phyloP scores from a whole-genome alignment of 768 basidiomycete species.

The Hemileccinum impolitum region DNA sequence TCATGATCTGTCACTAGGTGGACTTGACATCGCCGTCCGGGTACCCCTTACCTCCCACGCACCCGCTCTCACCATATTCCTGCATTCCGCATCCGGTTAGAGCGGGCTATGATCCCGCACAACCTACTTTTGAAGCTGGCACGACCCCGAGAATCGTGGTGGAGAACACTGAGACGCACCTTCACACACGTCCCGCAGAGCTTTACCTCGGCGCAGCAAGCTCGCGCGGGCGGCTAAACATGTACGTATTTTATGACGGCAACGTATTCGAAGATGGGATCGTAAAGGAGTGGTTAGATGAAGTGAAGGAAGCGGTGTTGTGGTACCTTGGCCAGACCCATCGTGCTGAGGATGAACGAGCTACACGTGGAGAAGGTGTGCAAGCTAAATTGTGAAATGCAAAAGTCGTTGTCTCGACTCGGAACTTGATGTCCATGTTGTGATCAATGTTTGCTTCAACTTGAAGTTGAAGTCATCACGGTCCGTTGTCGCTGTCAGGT shows the following conservation, averaged over 20 bases:
- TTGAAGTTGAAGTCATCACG: too few relatives aligned
- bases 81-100: background rate
- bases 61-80: conserved; percentile 15
- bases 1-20: conserved; percentile 18
- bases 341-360: background rate
- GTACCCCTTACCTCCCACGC: conserved; percentile 29
- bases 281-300: conserved; percentile 43
- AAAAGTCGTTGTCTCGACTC: too few relatives aligned
- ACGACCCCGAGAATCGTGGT: background rate
- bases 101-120: background rate
- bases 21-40: conserved; percentile 32
- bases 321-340: conserved; percentile 22
- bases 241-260: conserved; percentile 38
- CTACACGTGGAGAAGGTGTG: too few relatives aligned
- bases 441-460: too few relatives aligned
- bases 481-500: too few relatives aligned
- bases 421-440: too few relatives aligned
- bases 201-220: conserved; percentile 40
- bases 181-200: background rate
- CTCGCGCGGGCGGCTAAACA: conserved; percentile 27
- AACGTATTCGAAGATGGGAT: conserved; percentile 39
- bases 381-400: too few relatives aligned
- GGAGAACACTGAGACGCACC: background rate
- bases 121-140: background rate
- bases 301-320: conserved; percentile 33